Base-by-base conservation (phyloP, 2,329 filamentous ascomycete species). In the Dryadomyces quercivorus region DNA sequence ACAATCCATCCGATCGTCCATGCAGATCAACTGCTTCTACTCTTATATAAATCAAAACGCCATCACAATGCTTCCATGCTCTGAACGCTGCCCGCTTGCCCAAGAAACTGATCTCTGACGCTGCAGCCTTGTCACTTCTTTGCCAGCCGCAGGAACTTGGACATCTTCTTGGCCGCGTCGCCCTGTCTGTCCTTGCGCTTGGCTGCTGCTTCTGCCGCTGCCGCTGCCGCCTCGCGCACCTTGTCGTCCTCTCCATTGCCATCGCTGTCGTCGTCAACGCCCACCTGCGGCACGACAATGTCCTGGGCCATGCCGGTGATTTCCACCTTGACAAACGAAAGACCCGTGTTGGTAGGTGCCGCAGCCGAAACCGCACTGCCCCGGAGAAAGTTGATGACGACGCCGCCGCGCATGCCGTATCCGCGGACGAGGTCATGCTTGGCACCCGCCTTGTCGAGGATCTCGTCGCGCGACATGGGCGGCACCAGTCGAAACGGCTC, bases 331-430 rank as follows among this genome's bases (percentile, higher is more conserved):
- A 93, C 67, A 52, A 86, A 81, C 16, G 77, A 26, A 69, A 70
- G 34, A 56, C 83, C 74, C 5, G 75, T 77, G 12, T 75, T 70
- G 53, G 54, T 1, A 70, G 77, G 73, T 1, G 83, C 85, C 10
- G n/a, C 10, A 20, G 50, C 10, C 10, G 26, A 7, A 15, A 13
- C 43, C 20, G 42, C 68, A 73, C 84, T 77, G 20, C 82, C 80
- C 87, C 89, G 95, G 1, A 82, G 70, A 57, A 95, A 78, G 57
- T 85, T 92, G 46, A 96, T 72, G 9, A 95, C 72, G 36, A 91
- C 83, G 38, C 81, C 77, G 7, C 83, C 82, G 3, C 75, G 77
- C 58, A 96, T 78, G 15, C 83, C 81, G 60, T 95, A 77, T 55
- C 84, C 81, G 52, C 77, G 75, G 55, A 96, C 86, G n/a, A 96